phyloP scores from a whole-genome alignment of 768 basidiomycete species.

The Cystofilobasidium bisporidii region DNA sequence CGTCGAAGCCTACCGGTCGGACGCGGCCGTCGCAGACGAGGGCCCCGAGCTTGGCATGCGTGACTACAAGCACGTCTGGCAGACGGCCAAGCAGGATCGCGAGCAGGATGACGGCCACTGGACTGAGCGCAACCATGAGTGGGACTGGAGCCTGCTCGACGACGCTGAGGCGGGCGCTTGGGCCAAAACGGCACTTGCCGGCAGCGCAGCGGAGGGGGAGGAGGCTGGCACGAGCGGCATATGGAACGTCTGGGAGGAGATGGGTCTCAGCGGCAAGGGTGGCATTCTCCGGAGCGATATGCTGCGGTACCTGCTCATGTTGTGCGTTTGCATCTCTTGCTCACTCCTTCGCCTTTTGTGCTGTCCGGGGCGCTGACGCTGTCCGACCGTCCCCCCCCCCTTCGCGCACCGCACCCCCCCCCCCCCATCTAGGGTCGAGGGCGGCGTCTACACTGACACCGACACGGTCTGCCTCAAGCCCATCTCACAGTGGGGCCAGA shows the following conservation, averaged over 20 bases:
- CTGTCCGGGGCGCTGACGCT: too few species aligned
- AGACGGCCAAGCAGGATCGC: conserved; percentile 14
- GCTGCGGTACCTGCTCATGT: conserved; percentile 16
- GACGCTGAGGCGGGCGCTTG: conserved; percentile 16
- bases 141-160: conserved; percentile 21
- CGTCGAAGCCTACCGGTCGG: not conserved
- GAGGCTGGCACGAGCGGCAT: not conserved
- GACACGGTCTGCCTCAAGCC: conserved; percentile 40
- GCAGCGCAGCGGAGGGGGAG: not conserved
- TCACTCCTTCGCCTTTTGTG: too few species aligned
- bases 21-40: too few species aligned
- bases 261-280: not conserved
- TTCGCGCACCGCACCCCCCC: too few species aligned
- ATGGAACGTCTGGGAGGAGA: not conserved
- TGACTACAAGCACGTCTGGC: conserved; percentile 13
- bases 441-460: conserved; percentile 40
- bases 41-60: not conserved
- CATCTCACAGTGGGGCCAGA: conserved; percentile 36
- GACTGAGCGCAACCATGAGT: not conserved
- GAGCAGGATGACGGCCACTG: not conserved
- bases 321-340: conserved; percentile 8
- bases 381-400: too few species aligned
- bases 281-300: conserved; percentile 17
- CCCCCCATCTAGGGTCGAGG: conserved; percentile 8
- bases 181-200: not conserved